These are phyloP conservation scores for Sequoia sempervirens DNA, from an alignment of 75 land plant species.

Conservation along the genomic window DNA sequence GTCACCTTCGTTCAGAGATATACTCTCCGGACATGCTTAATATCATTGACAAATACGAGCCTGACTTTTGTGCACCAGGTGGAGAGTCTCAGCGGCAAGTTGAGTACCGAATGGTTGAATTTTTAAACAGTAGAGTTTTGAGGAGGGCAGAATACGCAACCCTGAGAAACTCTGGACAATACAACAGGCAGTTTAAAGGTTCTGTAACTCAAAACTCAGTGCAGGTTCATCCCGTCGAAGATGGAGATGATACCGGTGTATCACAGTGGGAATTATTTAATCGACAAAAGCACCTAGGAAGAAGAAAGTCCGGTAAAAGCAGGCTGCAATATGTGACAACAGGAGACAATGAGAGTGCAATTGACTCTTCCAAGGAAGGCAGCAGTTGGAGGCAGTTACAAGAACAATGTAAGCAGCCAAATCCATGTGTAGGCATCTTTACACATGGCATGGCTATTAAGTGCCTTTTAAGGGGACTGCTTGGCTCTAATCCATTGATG, in stretches of 20 bases:
- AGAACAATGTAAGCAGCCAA: slow-evolving; percentile 12
- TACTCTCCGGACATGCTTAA: slow-evolving; percentile 61
- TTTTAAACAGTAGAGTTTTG: slow-evolving; percentile 56
- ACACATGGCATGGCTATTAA: slow-evolving; percentile 74
- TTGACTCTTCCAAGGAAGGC: slow-evolving; percentile 42
- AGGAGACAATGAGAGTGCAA: slow-evolving; percentile 39
- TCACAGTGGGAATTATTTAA: slow-evolving; percentile 43
- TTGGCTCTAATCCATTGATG: slow-evolving; percentile 64
- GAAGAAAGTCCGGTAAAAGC: slow-evolving; percentile 66
- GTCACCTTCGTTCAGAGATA: slow-evolving; percentile 57
- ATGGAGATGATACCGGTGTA: slow-evolving; percentile 34
- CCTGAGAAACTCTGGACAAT: slow-evolving; percentile 18
- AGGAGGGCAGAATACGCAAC: slow-evolving; percentile 17
- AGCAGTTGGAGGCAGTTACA: slow-evolving; percentile 18
- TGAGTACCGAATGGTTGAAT: slow-evolving; percentile 69
- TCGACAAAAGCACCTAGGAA: slow-evolving; percentile 28
- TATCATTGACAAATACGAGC: slow-evolving; percentile 51
- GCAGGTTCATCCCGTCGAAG: slow-evolving; percentile 36
- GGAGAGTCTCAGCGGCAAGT: slow-evolving; percentile 88
- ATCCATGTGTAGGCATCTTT: slow-evolving; percentile 50
- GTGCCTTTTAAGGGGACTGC: slow-evolving; percentile 65
- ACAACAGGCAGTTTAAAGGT: slow-evolving; percentile 31
- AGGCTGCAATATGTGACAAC: slow-evolving; percentile 60
- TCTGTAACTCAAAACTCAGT: slow-evolving; percentile 29
- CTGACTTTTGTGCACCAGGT: slow-evolving; percentile 76